Base-by-base conservation (phyloP, 2,329 filamentous ascomycete species). In the Dothiorella sarmentorum region DNA sequence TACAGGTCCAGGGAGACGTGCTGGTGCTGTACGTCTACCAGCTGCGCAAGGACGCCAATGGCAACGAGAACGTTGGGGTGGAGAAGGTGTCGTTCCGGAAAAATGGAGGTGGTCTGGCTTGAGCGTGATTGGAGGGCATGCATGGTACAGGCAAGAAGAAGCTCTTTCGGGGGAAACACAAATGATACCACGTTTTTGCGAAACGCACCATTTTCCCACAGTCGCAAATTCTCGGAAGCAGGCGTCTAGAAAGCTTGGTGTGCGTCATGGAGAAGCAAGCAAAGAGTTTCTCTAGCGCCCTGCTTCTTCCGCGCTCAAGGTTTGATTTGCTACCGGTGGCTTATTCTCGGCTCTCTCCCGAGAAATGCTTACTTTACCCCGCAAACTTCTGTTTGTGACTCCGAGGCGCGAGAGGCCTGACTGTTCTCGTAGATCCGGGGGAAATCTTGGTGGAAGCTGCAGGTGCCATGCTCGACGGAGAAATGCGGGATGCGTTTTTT, bases 11-110 rank as follows among this genome's bases (percentile, higher is more conserved):
- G 83, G 93, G 93, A 29, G 95, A 97, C 71, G 95, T 95, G 15
- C 82, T 97, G 64, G 95, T 95, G 61, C 81, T 97, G 51, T 97
- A 97, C 73, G 93, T 97, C 56, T 97, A 97, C 63, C 80, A 82
- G 65, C 68, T 83, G 59, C 76, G 78, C 63, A 81, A 75, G 63
- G 79, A 82, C 59, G 77, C 73, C 33, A 75, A 80, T 61, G 80
- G 80, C 3, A 76, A 73, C 35, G 79, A 82, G 68, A 81, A 72
- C 58, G 80, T 82, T 20, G 78, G 76, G 7, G 80, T 82, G 60
- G 80, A 82, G 68, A 82, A 82, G 67, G 80, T 82, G 35, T 80
- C 77, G 44, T 82, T 80, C 67, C 75, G 80, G 66, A 82, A 82
- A 67, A 76, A 79, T 55, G 69, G 72, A 61, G 71, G 71, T 57